phyloP scores from a whole-genome alignment of 768 basidiomycete species.

The Mycena indigotica region DNA sequence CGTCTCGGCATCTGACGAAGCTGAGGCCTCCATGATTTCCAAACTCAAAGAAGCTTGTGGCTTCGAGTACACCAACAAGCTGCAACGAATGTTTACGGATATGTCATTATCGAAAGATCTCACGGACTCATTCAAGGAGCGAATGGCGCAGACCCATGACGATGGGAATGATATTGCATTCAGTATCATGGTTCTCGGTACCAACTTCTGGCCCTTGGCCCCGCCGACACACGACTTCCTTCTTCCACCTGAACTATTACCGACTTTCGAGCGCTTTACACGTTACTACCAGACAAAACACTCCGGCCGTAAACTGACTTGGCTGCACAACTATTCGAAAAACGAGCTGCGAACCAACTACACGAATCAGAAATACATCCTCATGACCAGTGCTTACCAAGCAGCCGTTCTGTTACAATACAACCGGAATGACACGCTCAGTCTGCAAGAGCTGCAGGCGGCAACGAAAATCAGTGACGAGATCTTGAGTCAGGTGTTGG shows the following conservation, averaged over 20 bases:
- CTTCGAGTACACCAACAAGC: constrained; percentile 94
- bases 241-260: constrained; percentile 83
- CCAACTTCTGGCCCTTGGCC: constrained; percentile 93
- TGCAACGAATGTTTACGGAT: constrained; percentile 97
- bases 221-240: constrained; percentile 84
- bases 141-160: constrained; percentile 84
- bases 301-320: constrained; percentile 94
- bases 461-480: constrained; percentile 20
- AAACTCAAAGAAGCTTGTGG: constrained; percentile 97
- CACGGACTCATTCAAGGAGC: constrained; percentile 92
- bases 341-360: constrained; percentile 95
- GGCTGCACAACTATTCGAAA: constrained; percentile 99
- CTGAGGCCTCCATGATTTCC: constrained; percentile 96
- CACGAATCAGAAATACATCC: constrained; percentile 90
- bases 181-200: constrained; percentile 90
- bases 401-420: constrained; percentile 92
- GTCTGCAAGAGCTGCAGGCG: constrained; percentile 16
- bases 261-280: constrained; percentile 89
- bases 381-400: constrained; percentile 94
- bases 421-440: constrained; percentile 84
- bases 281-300: constrained; percentile 84
- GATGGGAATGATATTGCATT: constrained; percentile 85
- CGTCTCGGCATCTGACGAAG: constrained; percentile 92
- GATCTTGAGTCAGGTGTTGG: constrained; percentile 27
- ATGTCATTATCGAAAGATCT: constrained; percentile 95